Conservation (phyloP, 352 stramenopile genomes). For the Lagenidium sp. region DNA sequence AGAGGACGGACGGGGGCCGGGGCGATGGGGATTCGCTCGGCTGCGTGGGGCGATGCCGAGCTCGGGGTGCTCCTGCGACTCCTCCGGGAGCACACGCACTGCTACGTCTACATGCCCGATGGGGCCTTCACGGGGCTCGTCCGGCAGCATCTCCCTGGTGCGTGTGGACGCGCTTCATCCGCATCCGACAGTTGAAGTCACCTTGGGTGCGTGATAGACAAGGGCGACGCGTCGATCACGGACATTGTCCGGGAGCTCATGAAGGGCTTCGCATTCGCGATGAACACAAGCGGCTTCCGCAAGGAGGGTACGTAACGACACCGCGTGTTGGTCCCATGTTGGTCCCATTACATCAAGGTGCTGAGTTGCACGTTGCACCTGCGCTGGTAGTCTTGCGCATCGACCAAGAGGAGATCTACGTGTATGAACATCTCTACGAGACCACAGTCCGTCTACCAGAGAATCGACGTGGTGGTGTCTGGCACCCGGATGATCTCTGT, state of each 20-base stretch:
- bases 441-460: slow-evolving; percentile 45
- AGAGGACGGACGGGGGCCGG: neutral
- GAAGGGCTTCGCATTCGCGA: neutral
- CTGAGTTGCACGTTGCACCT: neutral
- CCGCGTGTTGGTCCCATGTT: too few relatives aligned
- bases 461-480: slow-evolving; percentile 47
- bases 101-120: slow-evolving; percentile 54
- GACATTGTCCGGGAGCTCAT: neutral
- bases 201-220: too few relatives aligned
- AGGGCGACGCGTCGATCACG: neutral
- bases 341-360: too few relatives aligned
- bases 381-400: slow-evolving; percentile 16
- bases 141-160: slow-evolving; percentile 18
- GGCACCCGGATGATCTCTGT: slow-evolving; percentile 57
- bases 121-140: slow-evolving; percentile 31
- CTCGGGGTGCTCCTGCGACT: slow-evolving; percentile 36
- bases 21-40: slow-evolving; percentile 1
- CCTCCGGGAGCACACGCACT: slow-evolving; percentile 36
- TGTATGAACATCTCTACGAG: slow-evolving; percentile 68
- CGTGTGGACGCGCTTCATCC: too few relatives aligned
- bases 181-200: too few relatives aligned
- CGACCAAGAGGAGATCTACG: slow-evolving; percentile 22
- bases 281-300: neutral
- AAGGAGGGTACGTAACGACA: neutral
- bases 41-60: slow-evolving; percentile 44